Conservation (phyloP, 139 green algal species). For the Chlorella ohadii region DNA sequence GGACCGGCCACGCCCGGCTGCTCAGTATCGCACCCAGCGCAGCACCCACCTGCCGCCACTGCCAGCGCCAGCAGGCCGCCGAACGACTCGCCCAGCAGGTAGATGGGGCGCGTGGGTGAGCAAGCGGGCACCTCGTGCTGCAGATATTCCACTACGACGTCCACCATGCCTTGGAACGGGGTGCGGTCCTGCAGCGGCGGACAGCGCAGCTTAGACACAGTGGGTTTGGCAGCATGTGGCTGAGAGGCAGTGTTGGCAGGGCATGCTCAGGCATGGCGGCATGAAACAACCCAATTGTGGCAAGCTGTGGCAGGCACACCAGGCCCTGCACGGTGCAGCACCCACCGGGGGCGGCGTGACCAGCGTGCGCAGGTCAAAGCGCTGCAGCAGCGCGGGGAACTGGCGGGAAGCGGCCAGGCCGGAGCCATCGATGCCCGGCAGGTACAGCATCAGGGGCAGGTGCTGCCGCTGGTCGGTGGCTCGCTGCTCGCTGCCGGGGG, state of each 20-base stretch:
- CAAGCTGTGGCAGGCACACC: background rate
- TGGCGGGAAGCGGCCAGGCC: constrained; percentile 80
- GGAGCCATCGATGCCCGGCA: constrained; percentile 85
- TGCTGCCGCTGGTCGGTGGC: background rate
- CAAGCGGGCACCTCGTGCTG: constrained; percentile 38
- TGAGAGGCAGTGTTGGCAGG: no score
- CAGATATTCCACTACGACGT: constrained; percentile 37
- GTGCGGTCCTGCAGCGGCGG: constrained; percentile 63
- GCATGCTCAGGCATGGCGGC: no score
- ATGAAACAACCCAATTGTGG: no score
- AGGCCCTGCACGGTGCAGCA: no score
- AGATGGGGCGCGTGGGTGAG: constrained; percentile 73
- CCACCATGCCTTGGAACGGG: constrained; percentile 70
- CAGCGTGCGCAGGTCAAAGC: constrained; percentile 78
- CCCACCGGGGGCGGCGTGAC: constrained; percentile 19
- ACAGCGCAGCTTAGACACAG: background rate
- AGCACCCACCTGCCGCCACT: constrained; percentile 50
- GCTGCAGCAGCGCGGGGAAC: constrained; percentile 68
- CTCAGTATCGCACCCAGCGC: no score
- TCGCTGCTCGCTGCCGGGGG: no score
- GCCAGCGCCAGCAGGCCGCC: constrained; percentile 82
- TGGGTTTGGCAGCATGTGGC: background rate
- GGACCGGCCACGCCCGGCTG: no score
- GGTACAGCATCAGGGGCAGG: constrained; percentile 82
- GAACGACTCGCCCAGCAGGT: constrained; percentile 92